phyloP scores from a whole-genome alignment of 345 rosid genomes.

The Eucalyptus erythrocorys region DNA sequence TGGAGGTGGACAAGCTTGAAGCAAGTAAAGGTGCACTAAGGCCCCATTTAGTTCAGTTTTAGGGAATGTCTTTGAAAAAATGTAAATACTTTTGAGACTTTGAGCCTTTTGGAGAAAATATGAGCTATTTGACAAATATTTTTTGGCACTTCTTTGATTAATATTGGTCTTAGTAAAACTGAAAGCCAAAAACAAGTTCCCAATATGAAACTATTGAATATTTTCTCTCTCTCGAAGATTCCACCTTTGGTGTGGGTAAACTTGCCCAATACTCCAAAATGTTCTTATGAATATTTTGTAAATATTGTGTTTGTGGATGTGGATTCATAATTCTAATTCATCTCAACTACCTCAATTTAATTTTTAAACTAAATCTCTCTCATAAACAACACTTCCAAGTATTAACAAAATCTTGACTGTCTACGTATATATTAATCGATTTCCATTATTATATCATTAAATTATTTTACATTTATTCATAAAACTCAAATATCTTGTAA shows the following conservation, averaged over 20 bases:
- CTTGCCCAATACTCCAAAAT: not conserved
- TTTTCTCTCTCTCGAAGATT: not conserved
- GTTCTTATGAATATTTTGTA: not conserved
- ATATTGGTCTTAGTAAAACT: not conserved
- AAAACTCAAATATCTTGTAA: not conserved
- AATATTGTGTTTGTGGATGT: not conserved
- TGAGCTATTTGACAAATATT: fast-evolving
- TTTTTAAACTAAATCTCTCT: not conserved
- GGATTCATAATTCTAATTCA: not conserved
- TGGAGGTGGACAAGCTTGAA: not conserved
- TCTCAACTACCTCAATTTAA: not conserved
- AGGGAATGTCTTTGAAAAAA: too few species aligned
- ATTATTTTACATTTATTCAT: not conserved
- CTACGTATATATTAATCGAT: not conserved
- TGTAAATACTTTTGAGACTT: fast-evolving
- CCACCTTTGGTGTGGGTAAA: not conserved
- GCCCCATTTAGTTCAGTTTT: fast-evolving
- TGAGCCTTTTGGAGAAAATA: fast-evolving
- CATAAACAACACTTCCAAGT: not conserved
- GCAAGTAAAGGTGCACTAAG: not conserved
- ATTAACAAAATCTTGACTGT: not conserved
- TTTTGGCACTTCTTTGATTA: not conserved
- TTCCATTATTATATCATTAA: not conserved
- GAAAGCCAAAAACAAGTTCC: fast-evolving
- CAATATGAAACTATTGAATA: not conserved